Base-by-base conservation (phyloP, 2,329 filamentous ascomycete genomes). In the Furcasterigmium sp. region DNA sequence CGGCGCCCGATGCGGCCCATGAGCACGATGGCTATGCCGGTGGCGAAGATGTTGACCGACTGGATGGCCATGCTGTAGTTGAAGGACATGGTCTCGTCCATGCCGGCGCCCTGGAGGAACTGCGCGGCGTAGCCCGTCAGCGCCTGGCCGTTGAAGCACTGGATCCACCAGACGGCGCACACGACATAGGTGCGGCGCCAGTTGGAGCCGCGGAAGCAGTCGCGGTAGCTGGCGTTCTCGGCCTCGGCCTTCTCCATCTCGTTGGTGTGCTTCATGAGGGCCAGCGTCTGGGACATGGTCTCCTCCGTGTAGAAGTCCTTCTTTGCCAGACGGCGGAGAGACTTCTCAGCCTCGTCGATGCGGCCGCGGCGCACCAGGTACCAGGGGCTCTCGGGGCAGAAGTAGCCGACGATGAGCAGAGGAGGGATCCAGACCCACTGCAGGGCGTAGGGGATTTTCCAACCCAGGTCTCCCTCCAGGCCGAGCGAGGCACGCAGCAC, bases 311-410 rank as follows among this genome's bases (percentile, higher is more conserved):
- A 40, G 38, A 81, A 69, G 35, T 73, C 68, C 41, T 63, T 64
- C 52, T 76, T 70, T 14, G 72, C 65, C 4, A 40, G 38, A 60
- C 8, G 2, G 55, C 55, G 20, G 60, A 49, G 20, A 64, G 47
- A 43, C 42, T 60, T 57, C 44, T 72, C 56, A 2, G 70, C 67
- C 37, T 70, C 53, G 2, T 59, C 58, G 13, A 65, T 53, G 3
- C 55, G 53, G 6, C 58, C 59, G 41, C 64, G 67, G 2, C 70
- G 63, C 1, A 77, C 55, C 2, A 76, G 55, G 47, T 67, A 75
- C 1, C 69, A 60, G 0, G 75, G 75, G 9, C 67, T 72, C 46
- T 78, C 74, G 0, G 73, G 74, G 28, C 76, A 61, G 29, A 70
- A 36, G 23, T 69, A 48, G 0, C 63, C 58, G 3, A 54, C 57